A percentile compares a stretch with the other conserved stretches of the same genome.
phyloP scores from a whole-genome alignment of 371 early-diverging fungal species.

The Haplosporangium sp. region DNA sequence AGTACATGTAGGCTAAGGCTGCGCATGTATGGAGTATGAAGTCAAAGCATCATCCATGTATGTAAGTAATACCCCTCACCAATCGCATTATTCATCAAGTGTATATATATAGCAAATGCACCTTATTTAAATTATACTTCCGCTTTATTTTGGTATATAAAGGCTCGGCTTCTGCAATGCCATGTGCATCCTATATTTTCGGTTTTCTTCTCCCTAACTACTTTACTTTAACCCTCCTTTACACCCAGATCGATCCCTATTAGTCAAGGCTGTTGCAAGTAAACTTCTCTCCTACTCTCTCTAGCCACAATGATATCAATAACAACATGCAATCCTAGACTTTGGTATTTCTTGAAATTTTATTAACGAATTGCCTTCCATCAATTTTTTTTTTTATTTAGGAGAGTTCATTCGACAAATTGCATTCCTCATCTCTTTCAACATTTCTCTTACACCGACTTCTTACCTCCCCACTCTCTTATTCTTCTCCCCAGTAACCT shows the following conservation, averaged over 20 bases:
- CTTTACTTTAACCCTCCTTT: neutral
- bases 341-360: neutral
- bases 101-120: neutral
- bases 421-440: neutral
- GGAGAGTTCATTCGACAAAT: neutral
- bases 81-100: neutral
- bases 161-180: neutral
- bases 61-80: neutral
- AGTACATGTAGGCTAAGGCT: neutral
- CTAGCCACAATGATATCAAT: no score
- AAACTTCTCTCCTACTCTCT: no score
- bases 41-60: neutral
- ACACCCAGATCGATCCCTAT: neutral
- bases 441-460: neutral
- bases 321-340: neutral
- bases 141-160: neutral
- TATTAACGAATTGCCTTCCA: neutral
- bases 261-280: neutral
- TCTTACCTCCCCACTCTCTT: neutral
- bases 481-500: neutral
- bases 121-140: conserved; percentile 5
- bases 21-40: neutral
- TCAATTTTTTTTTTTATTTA: neutral
- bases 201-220: neutral
- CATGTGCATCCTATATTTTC: conserved; percentile 1